Evolutionary conservation across 495 filamentous ascomycete species (phyloP).

Genomic region (Bombardia bombarda): DNA sequence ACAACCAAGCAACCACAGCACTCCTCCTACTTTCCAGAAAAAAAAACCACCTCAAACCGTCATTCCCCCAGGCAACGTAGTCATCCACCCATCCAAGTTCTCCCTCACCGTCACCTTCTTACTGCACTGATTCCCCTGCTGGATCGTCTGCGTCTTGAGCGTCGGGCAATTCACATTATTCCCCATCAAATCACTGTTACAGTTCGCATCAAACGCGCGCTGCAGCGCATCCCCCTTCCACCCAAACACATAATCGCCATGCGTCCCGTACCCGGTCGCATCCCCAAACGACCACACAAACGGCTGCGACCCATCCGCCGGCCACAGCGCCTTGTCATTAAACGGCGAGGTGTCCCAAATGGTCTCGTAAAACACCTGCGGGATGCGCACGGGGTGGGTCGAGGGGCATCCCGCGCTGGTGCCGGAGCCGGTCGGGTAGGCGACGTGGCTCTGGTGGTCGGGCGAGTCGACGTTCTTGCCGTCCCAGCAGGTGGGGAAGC

Average conservation of each 20-base stretch:
- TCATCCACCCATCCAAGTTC: constrained; percentile 26
- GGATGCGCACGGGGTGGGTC: constrained; percentile 24
- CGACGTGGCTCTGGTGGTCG: constrained; percentile 32
- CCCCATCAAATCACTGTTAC: constrained; percentile 20
- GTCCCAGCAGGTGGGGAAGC: constrained; percentile 21
- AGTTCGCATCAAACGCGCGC: constrained; percentile 30
- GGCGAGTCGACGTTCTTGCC: constrained; percentile 20
- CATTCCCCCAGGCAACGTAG: constrained; percentile 4
- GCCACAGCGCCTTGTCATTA: constrained; percentile 32
- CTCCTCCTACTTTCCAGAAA: no score
- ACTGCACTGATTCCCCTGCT: constrained; percentile 25
- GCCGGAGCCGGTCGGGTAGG: no score
- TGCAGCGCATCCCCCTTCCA: constrained; percentile 32
- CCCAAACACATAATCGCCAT: constrained; percentile 34
- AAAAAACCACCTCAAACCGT: neutral
- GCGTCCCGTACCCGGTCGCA: constrained; percentile 28
- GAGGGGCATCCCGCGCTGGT: constrained; percentile 22
- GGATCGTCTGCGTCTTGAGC: constrained; percentile 26
- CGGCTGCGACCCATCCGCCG: constrained; percentile 33
- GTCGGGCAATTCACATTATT: constrained; percentile 20
- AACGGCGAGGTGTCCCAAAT: constrained; percentile 31
- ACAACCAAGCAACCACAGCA: no score
- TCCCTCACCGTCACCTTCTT: constrained; percentile 24
- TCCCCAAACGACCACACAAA: constrained; percentile 41
- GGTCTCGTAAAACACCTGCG: constrained; percentile 35